A percentile compares a stretch with the other conserved stretches of the same genome.
Evolutionary conservation across 2,329 filamentous ascomycete genomes (phyloP).

Genomic region (Nannizziopsis barbatae): DNA sequence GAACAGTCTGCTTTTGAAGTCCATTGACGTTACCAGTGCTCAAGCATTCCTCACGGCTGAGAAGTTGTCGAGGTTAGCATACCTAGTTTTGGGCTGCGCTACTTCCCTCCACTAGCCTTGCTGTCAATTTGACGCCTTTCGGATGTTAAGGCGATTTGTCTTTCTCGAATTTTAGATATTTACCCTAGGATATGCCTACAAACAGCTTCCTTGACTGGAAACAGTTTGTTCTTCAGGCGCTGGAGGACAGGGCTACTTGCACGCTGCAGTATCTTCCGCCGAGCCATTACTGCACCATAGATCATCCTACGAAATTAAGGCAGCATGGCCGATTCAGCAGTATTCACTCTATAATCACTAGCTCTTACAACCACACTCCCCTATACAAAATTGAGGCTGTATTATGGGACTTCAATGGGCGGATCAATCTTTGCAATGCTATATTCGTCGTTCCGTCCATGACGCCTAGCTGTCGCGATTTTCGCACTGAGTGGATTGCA

Average conservation of each 20-base stretch:
- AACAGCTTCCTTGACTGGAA: slow-evolving; percentile 4
- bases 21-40: too few species aligned
- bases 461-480: slow-evolving; percentile 3
- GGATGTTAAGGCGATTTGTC: too few species aligned
- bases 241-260: slow-evolving; percentile 7
- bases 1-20: too few species aligned
- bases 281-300: slow-evolving; percentile 6
- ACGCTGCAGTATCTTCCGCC: slow-evolving; percentile 10
- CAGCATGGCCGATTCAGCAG: not conserved
- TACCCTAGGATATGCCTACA: not conserved
- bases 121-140: too few species aligned
- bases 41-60: too few species aligned
- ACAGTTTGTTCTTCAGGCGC: slow-evolving; percentile 4
- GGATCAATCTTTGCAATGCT: slow-evolving; percentile 1
- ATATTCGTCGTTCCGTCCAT: slow-evolving; percentile 13
- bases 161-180: not conserved
- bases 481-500: slow-evolving; percentile 6
- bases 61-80: too few species aligned
- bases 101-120: too few species aligned
- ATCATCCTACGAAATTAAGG: slow-evolving; percentile 10
- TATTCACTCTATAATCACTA: slow-evolving; percentile 7
- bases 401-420: slow-evolving; percentile 9
- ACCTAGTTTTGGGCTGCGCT: too few species aligned
- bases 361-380: slow-evolving; percentile 2
- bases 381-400: slow-evolving; percentile 9